A percentile compares a stretch with the other conserved stretches of the same genome.
Conservation (phyloP, 2,329 filamentous ascomycete species). For the Xylaria sp. region DNA sequence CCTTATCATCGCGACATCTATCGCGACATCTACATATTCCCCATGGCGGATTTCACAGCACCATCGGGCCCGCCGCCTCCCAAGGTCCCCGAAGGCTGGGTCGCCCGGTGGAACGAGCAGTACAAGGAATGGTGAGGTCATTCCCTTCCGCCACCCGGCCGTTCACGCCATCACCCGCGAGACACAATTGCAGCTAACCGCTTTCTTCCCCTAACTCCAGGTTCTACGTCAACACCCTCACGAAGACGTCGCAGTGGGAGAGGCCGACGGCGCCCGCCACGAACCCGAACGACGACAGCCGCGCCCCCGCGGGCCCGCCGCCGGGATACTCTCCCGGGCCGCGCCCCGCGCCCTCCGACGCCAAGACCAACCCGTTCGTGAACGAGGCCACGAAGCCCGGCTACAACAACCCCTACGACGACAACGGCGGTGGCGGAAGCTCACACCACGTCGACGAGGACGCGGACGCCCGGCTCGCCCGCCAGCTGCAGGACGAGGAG, state of each 20-base stretch:
- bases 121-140: slow-evolving; percentile 72
- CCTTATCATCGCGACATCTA: slow-evolving; percentile 8
- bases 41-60: slow-evolving; percentile 59
- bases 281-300: slow-evolving; percentile 44
- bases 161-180: slow-evolving; percentile 3
- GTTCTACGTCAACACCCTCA: slow-evolving; percentile 90
- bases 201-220: slow-evolving; percentile 44
- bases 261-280: slow-evolving; percentile 72
- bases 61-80: slow-evolving; percentile 60
- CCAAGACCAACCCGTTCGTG: slow-evolving; percentile 74
- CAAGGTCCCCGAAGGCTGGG: slow-evolving; percentile 77
- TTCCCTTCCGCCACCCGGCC: neutral
- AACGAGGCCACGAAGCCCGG: slow-evolving; percentile 34
- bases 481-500: slow-evolving; percentile 82
- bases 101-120: slow-evolving; percentile 81
- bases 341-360: slow-evolving; percentile 49
- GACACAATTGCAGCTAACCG: slow-evolving; percentile 22
- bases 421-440: slow-evolving; percentile 25
- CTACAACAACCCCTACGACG: slow-evolving; percentile 9
- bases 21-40: too few species aligned
- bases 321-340: slow-evolving; percentile 64
- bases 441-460: slow-evolving; percentile 39
- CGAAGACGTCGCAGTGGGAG: slow-evolving; percentile 90
- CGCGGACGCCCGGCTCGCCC: slow-evolving; percentile 59
- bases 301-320: slow-evolving; percentile 61